These are phyloP conservation scores for Aureobasidium musti DNA, from an alignment of 2,329 filamentous ascomycete species.

Conservation along the genomic window DNA sequence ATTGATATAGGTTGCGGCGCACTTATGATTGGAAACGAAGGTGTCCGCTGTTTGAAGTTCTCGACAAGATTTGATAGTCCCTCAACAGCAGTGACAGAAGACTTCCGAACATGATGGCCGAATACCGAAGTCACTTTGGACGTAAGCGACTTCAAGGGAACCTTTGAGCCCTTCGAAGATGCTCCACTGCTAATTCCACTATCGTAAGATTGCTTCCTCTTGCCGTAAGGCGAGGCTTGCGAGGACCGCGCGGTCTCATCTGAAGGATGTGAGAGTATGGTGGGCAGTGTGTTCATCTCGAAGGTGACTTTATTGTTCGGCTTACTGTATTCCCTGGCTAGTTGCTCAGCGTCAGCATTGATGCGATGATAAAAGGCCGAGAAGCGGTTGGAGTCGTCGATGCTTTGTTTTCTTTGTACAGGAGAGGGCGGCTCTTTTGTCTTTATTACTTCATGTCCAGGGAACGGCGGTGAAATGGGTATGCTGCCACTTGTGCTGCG, in stretches of 20 bases:
- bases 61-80: background rate
- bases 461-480: slow-evolving; percentile 39
- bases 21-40: slow-evolving; percentile 17
- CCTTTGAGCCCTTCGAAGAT: background rate
- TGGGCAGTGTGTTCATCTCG: slow-evolving; percentile 6
- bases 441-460: background rate
- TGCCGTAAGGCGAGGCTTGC: background rate
- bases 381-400: slow-evolving; percentile 17
- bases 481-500: slow-evolving; percentile 39
- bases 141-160: background rate
- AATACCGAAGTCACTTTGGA: slow-evolving; percentile 16
- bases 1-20: slow-evolving; percentile 7
- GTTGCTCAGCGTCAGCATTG: slow-evolving; percentile 16
- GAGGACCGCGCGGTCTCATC: background rate
- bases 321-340: slow-evolving; percentile 3
- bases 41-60: slow-evolving; percentile 4
- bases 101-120: background rate
- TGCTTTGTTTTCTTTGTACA: slow-evolving; percentile 22
- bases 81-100: background rate
- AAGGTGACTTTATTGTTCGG: slow-evolving; percentile 1
- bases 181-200: slow-evolving; percentile 11
- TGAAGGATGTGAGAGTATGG: background rate
- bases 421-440: background rate
- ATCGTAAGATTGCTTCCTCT: slow-evolving; percentile 1
- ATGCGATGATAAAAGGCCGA: slow-evolving; percentile 20